Percentiles rank a stretch among this genome's conserved stretches.
phyloP scores from a whole-genome alignment of 331 rosid species.

The Malus hybrid region DNA sequence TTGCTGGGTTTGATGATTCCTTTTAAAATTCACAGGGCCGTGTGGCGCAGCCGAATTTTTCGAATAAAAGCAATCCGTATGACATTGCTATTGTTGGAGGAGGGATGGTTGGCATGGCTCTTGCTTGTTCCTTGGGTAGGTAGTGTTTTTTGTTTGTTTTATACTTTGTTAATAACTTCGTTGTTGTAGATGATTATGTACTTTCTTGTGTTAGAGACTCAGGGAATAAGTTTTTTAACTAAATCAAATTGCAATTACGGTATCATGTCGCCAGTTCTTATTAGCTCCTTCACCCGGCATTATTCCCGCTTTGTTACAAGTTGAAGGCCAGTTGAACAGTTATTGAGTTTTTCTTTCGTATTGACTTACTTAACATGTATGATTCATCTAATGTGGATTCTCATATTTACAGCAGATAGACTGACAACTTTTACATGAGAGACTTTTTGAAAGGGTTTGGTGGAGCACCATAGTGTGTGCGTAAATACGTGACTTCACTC shows the following conservation, averaged over 20 bases:
- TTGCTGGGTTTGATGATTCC: conserved; percentile 5
- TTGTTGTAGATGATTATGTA: background rate
- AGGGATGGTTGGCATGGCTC: conserved; percentile 93
- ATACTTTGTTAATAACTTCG: background rate
- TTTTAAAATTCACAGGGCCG: conserved; percentile 38
- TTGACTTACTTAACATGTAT: background rate
- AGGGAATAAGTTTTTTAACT: no score
- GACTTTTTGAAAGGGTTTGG: background rate
- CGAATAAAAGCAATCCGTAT: conserved; percentile 35
- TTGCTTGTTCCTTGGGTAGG: conserved; percentile 94
- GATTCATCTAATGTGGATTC: background rate
- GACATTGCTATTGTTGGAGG: conserved; percentile 97
- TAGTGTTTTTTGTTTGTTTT: conserved; percentile 3
- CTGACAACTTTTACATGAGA: background rate
- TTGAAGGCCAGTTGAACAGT: no score
- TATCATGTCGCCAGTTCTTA: background rate
- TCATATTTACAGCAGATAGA: background rate
- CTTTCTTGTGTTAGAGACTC: no score
- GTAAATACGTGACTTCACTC: background rate
- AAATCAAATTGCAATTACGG: no score
- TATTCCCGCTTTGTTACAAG: no score
- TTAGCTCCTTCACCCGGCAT: background rate
- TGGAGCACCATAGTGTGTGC: background rate
- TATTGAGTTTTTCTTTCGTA: background rate
- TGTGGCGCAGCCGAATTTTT: conserved; percentile 28